These are phyloP conservation scores for Lactifluus pinguis DNA, from an alignment of 768 basidiomycete genomes.

Conservation along the genomic window DNA sequence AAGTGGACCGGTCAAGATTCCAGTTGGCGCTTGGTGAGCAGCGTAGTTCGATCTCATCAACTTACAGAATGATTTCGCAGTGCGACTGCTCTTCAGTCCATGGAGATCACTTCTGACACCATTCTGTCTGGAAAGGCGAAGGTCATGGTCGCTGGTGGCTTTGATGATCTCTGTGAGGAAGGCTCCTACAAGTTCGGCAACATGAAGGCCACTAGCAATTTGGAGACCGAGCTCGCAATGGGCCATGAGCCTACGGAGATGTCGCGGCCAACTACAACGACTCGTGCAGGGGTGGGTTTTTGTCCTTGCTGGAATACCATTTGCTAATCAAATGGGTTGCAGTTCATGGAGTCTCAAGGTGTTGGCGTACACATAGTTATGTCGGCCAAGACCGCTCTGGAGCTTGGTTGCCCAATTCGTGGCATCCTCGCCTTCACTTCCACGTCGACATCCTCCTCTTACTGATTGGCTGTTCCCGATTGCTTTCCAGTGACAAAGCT, in stretches of 20 bases:
- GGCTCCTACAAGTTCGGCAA: constrained; percentile 99
- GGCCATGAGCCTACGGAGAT: constrained; percentile 98
- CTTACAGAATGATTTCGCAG: constrained; percentile 29
- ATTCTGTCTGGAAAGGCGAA: constrained; percentile 95
- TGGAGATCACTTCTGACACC: constrained; percentile 97
- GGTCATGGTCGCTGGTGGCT: constrained; percentile 98
- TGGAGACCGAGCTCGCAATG: constrained; percentile 96
- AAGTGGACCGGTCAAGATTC: constrained; percentile 97
- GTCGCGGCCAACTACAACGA: constrained; percentile 95
- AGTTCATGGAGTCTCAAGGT: constrained; percentile 97
- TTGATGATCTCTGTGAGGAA: constrained; percentile 97
- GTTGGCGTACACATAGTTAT: constrained; percentile 96
- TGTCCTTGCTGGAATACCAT: neutral
- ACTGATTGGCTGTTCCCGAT: neutral
- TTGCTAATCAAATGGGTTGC: constrained; percentile 6
- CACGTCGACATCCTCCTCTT: constrained; percentile 52
- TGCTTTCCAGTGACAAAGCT: constrained; percentile 75
- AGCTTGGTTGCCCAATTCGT: constrained; percentile 89
- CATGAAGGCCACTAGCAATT: constrained; percentile 99
- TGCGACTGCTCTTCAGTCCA: constrained; percentile 93
- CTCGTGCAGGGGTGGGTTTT: constrained; percentile 76
- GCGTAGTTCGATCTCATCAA: neutral
- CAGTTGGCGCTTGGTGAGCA: constrained; percentile 91
- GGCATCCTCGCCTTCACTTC: constrained; percentile 93
- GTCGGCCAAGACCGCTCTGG: constrained; percentile 92